A percentile compares a stretch with the other conserved stretches of the same genome.
phyloP scores from a whole-genome alignment of 2,329 filamentous ascomycete species.

The Xylariaceae sp. region DNA sequence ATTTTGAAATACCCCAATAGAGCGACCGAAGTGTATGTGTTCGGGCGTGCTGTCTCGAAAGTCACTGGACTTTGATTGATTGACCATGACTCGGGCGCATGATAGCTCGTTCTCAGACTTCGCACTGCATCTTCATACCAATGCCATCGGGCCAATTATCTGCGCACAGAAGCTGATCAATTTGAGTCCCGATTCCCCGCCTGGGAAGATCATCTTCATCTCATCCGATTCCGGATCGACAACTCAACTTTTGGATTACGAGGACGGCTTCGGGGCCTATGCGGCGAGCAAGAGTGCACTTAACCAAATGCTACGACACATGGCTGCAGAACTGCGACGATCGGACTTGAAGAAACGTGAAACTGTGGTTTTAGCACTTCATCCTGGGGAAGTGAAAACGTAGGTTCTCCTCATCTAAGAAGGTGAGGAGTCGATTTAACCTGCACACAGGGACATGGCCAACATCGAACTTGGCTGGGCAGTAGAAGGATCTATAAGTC shows the following conservation, averaged over 20 bases:
- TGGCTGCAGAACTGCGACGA: constrained; percentile 8
- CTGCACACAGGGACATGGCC: constrained; percentile 6
- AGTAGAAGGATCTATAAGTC: constrained; percentile 6
- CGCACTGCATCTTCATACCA: constrained; percentile 9
- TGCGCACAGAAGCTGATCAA: constrained; percentile 10
- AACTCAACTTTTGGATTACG: constrained; percentile 4
- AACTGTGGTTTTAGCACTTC: constrained; percentile 8
- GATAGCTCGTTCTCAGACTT: constrained; percentile 8
- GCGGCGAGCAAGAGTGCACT: constrained; percentile 10
- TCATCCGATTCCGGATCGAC: constrained; percentile 9
- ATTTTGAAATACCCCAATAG: constrained; percentile 8
- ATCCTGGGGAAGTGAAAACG: constrained; percentile 11
- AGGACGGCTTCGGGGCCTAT: constrained; percentile 10
- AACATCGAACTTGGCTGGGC: constrained; percentile 7
- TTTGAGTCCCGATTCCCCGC: constrained; percentile 3
- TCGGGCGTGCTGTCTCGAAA: no score
- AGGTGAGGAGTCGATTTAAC: not conserved
- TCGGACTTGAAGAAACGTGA: constrained; percentile 7
- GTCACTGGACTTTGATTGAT: no score
- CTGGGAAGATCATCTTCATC: constrained; percentile 7
- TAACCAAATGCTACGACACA: constrained; percentile 10
- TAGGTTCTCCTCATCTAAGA: not conserved
- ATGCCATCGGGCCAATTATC: constrained; percentile 9
- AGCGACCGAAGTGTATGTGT: constrained; percentile 6
- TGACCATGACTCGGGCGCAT: not conserved